phyloP scores from a whole-genome alignment of 1,284 basidiomycete species.

The Abortiporus biennis region DNA sequence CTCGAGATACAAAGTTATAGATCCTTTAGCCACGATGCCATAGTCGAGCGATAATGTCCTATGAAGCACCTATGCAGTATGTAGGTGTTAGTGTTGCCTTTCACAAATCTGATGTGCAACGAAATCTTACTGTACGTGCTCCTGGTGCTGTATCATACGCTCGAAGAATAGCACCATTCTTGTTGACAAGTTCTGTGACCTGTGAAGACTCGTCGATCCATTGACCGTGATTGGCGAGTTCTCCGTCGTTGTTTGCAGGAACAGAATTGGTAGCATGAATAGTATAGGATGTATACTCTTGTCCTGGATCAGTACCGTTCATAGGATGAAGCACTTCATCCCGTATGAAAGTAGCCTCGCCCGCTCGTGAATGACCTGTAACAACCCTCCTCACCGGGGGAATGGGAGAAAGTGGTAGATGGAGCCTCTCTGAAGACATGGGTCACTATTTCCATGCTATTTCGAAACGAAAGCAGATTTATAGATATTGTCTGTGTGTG shows the following conservation, averaged over 20 bases:
- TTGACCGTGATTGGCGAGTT: constrained; percentile 12
- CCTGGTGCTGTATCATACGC: constrained; percentile 16
- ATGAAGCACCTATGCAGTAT: constrained; percentile 12
- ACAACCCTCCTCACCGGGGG: constrained; percentile 3
- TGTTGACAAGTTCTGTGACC: constrained; percentile 8
- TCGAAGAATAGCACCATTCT: constrained; percentile 14
- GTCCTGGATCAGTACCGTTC: no score
- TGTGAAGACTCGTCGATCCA: constrained; percentile 12
- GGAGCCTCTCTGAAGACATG: not conserved
- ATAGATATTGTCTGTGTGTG: not conserved
- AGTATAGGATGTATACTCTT: no score
- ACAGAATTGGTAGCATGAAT: no score
- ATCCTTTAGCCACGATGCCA: constrained; percentile 15
- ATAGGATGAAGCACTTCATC: constrained; percentile 12
- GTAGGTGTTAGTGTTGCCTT: not conserved
- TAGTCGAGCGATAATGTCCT: constrained; percentile 19
- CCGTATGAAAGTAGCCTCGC: constrained; percentile 12
- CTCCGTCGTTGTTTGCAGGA: constrained; percentile 15
- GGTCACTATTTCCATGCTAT: not conserved
- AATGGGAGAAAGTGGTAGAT: not conserved
- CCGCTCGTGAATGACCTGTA: constrained; percentile 5
- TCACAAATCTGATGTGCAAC: no score
- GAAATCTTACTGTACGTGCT: constrained; percentile 11
- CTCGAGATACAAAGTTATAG: constrained; percentile 13
- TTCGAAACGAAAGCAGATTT: not conserved